These are phyloP conservation scores for Xylogone sp. DNA, from an alignment of 2,329 filamentous ascomycete genomes.

Conservation along the genomic window DNA sequence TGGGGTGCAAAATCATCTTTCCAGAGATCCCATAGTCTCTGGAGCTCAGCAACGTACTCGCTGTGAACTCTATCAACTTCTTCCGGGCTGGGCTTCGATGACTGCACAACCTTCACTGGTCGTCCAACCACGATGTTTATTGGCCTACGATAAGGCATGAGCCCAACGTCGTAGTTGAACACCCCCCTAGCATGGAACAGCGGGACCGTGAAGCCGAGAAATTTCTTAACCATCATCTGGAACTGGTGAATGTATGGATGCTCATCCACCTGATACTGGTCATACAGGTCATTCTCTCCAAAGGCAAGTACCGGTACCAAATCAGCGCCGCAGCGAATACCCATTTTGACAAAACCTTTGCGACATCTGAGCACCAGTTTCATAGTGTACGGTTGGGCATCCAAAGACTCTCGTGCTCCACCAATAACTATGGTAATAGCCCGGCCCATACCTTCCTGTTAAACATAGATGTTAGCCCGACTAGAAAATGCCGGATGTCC, in stretches of 20 bases:
- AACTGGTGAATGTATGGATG: constrained; percentile 77
- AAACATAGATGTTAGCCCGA: constrained; percentile 2
- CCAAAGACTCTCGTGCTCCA: constrained; percentile 86
- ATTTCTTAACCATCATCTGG: constrained; percentile 79
- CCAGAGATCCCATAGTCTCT: constrained; percentile 71
- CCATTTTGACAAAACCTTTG: constrained; percentile 92
- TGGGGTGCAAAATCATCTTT: constrained; percentile 70
- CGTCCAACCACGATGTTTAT: constrained; percentile 87
- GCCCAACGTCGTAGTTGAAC: constrained; percentile 95
- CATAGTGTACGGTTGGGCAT: constrained; percentile 75
- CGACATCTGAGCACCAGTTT: constrained; percentile 77
- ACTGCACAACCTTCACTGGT: constrained; percentile 66
- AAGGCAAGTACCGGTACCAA: constrained; percentile 90
- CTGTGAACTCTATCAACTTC: constrained; percentile 80
- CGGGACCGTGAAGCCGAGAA: constrained; percentile 89
- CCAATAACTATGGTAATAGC: constrained; percentile 95
- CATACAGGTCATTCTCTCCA: constrained; percentile 94
- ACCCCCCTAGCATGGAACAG: constrained; percentile 87
- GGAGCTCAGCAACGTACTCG: constrained; percentile 71
- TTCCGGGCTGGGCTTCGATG: constrained; percentile 61
- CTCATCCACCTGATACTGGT: constrained; percentile 73
- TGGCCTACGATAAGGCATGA: constrained; percentile 88
- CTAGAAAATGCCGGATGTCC: not conserved
- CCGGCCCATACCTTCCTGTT: constrained; percentile 79
- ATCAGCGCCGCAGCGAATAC: constrained; percentile 87